phyloP scores from a whole-genome alignment of 2,329 filamentous ascomycete species.

The Elsinoe arachidis region DNA sequence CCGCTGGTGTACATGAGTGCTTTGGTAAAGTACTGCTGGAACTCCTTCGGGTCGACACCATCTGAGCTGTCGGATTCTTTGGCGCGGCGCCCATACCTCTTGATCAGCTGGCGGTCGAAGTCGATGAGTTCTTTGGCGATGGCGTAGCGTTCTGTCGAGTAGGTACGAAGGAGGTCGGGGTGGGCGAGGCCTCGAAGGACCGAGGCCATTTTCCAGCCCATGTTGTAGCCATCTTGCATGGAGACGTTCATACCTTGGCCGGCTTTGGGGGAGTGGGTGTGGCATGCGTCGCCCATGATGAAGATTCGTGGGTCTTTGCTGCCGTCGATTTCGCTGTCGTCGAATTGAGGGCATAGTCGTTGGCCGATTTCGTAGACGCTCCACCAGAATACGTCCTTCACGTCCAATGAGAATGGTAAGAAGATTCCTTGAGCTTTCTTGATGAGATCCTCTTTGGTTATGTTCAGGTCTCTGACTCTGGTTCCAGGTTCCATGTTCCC shows the following conservation, averaged over 20 bases:
- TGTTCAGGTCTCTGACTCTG: conserved; percentile 9
- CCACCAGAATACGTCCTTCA: conserved; percentile 37
- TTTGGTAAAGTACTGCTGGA: conserved; percentile 14
- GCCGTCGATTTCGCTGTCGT: conserved; percentile 57
- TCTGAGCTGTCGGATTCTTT: conserved; percentile 16
- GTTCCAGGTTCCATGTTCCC: conserved; percentile 20
- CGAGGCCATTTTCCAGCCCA: conserved; percentile 20
- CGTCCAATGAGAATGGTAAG: conserved; percentile 38
- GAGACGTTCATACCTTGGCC: conserved; percentile 16
- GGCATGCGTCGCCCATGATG: conserved; percentile 17
- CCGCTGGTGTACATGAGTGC: conserved; percentile 13
- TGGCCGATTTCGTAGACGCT: conserved; percentile 38
- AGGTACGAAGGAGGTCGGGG: conserved; percentile 17
- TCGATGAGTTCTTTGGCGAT: conserved; percentile 20
- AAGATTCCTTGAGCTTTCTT: conserved; percentile 10
- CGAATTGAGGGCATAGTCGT: conserved; percentile 22
- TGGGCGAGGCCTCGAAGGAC: conserved; percentile 15
- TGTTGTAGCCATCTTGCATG: conserved; percentile 19
- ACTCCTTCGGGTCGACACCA: conserved; percentile 25
- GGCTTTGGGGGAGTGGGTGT: conserved; percentile 16
- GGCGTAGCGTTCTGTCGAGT: conserved; percentile 18
- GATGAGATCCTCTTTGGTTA: conserved; percentile 15
- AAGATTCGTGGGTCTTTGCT: conserved; percentile 32
- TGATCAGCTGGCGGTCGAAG: conserved; percentile 17
- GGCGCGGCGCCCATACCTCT: conserved; percentile 17